Base-by-base conservation (phyloP, 2,329 filamentous ascomycete species). In the Paraphoma chrysanthemicola region DNA sequence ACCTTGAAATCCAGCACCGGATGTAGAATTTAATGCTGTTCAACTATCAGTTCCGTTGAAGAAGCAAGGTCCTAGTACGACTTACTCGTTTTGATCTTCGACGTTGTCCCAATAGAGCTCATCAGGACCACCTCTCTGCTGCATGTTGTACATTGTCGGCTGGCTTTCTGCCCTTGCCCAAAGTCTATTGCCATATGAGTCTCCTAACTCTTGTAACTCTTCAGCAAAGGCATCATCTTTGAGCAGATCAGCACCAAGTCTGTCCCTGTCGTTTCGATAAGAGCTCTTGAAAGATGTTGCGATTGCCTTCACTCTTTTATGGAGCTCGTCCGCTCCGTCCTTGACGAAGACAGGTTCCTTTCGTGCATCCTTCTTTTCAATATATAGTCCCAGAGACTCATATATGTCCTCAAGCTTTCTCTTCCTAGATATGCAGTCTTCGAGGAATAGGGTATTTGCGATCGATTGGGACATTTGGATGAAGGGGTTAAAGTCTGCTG, bases 1-100 rank as follows among this genome's bases (percentile, higher is more conserved):
- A 36, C 33, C 56, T 38, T 16, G 54, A 46, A 12, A 62, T 54
- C 58, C 61, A 63, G 43, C 61, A 63, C 5, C 54, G 61, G 36
- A 63, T 44, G n/a, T 51, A 57, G 12, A 59, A 63, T 3, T 45
- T 41, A 30, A 63, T 59, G 4, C 61, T 63, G 11, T 0, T 9
- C 12, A 7, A 1, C 2, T 4, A 9, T 63, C 14, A 63, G 41
- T 17, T 31, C 12, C 10, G 7, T 29, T 12, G 23, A 18, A 28
- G 6, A 8, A 8, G 29, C 14, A 14, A 29, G 10, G 8, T 5
- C 29, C 46, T 12, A 3, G 12, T n/a, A 6, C 11, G 18, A 36
- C 54, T 60, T 30, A 63, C 61, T 14, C 51, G 11, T 53, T 41
- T 31, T 51, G 48, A 12, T 54, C 46, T 10, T 41, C 33, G 1